Evolutionary conservation across 2,329 filamentous ascomycete species (phyloP), one percentile per base, ranked within the genome.

Genomic region (Apiospora phragmitis): DNA sequence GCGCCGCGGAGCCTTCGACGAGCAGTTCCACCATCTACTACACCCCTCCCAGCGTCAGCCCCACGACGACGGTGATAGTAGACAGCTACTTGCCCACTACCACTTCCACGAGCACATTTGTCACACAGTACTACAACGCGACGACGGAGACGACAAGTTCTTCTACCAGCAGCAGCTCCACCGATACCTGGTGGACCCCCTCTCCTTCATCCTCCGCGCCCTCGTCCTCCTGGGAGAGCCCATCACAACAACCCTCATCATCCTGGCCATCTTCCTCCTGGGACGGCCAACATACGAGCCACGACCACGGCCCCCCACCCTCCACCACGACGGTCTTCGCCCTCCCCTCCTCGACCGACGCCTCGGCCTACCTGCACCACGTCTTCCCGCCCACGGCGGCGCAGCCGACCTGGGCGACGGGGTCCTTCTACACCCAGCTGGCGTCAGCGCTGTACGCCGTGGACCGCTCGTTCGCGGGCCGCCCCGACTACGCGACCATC

Each of bases 321-420:
- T 18, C 43, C n/a, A 26, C 35, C 9, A 68, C 67, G 45, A 49
- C 67, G 11, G 55, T 38, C 32, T 42, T 45, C 55, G 59, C 51
- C 8, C 70, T 71, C 4, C 70, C 70, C 14, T 4, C 26, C 18
- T 69, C 67, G 24, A 69, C 66, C 2, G 70, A 71, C 65, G 70
- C 70, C 21, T 35, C 65, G 16, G 43, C 21, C 16, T 71, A 71
- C 45, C 65, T 71, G 18, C 43, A 69, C 24, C 68, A 68, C 55
- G 70, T 65, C 9, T 71, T 68, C 59, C 70, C 70, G 5, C 1
- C 65, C 12, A 14, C 38, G 11, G 70, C 65, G 9, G 65, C 70
- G 16, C 70, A 71, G 9, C 73, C 73, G 3, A 74, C 73, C 9
- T 75, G 73, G 73, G 72, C 71, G 7, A 75, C 73, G 5, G 73